phyloP scores from a whole-genome alignment of 192 early-diverging fungal genomes.

The Coemansia sp. region DNA sequence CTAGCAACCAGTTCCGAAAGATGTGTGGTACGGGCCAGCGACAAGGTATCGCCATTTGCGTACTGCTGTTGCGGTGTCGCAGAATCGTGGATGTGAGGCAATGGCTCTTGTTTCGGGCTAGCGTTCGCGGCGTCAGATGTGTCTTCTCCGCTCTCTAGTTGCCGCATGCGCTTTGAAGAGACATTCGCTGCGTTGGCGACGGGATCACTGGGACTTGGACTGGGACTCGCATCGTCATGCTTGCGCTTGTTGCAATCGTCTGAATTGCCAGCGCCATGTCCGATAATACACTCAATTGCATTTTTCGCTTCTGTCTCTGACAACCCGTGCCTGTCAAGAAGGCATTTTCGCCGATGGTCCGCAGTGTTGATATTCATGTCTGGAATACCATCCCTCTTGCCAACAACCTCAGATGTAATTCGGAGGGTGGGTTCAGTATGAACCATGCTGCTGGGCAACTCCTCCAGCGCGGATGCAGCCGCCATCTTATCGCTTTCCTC shows the following conservation, averaged over 20 bases:
- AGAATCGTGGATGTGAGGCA: background rate
- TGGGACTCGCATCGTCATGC: background rate
- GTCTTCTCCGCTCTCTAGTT: background rate
- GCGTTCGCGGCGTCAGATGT: background rate
- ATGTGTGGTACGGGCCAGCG: background rate
- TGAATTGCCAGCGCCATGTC: background rate
- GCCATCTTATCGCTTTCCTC: background rate
- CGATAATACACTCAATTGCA: background rate
- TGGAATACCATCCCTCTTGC: background rate
- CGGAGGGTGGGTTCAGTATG: background rate
- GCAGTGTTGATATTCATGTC: background rate
- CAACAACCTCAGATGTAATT: background rate
- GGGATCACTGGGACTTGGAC: background rate
- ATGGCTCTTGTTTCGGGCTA: background rate
- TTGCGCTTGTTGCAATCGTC: slow-evolving; percentile 7
- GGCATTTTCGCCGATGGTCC: background rate
- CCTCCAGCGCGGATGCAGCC: slow-evolving; percentile 10
- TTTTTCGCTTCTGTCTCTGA: background rate
- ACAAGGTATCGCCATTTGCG: background rate
- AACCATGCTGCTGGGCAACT: background rate
- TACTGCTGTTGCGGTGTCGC: background rate
- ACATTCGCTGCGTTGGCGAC: background rate
- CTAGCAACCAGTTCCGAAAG: slow-evolving; percentile 18
- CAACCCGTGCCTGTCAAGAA: background rate
- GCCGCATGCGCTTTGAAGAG: background rate